Base-by-base conservation (phyloP, 805 yeast genomes). In the Sporopachydermia lactativora region DNA sequence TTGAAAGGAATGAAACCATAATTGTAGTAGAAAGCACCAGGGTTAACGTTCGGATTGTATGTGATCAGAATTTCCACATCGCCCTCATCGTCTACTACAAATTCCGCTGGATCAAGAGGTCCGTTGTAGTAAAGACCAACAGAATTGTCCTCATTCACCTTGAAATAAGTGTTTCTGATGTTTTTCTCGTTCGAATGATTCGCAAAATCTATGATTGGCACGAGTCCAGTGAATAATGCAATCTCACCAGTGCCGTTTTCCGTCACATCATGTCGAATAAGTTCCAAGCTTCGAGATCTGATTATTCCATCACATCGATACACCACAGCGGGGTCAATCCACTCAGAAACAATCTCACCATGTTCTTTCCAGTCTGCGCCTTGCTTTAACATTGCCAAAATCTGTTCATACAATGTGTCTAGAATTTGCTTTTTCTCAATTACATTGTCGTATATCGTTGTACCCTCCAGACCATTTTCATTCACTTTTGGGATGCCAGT, bases 161-260 rank as follows among this genome's bases (percentile, higher is more conserved):
- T 69, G 44, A 62, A 62, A 39, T 58, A 57, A 11, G 69, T 66
- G 45, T 64, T 69, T 8, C 55, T 43, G 14, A 60, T 54, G 36
- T 55, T 58, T n/a, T 54, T 47, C 1, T 39, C 36, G 28, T 41
- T 42, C 13, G 46, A 34, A 46, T 73, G 79, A 51, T 73, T 73
- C 17, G 66, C 74, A 49, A 70, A 64, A 49, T 74, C 81, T 3
- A 74, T 49, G 3, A 71, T 47, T 0, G 81, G 81, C 3, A 73
- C 74, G 44, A 75, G 64, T 62, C 66, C 73, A 42, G 68, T n/a
- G n/a, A 24, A 24, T n/a, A 24, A 8, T 24, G 31, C 8, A 24
- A 24, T 24, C 31, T 24, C 31, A 8, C n/a, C 31, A n/a, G 31
- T 24, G n/a, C 31, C n/a, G n/a, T 24, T n/a, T 8, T 24, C 31